Base-by-base conservation (phyloP, 2,329 filamentous ascomycete species). In the Colletotrichum costaricense region DNA sequence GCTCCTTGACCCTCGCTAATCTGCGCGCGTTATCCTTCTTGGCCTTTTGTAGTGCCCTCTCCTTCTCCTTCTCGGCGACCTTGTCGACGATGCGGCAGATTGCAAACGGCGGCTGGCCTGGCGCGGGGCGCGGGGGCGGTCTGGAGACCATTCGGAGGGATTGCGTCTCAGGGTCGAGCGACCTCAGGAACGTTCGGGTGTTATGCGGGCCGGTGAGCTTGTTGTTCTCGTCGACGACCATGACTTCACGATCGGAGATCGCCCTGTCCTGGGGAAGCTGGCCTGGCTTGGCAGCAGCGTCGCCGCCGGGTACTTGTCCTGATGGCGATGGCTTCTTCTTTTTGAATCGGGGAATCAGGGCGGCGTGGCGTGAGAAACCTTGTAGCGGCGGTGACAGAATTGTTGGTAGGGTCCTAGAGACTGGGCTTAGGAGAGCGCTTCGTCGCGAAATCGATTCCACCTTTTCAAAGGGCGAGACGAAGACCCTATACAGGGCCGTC, bases 61-160 rank as follows among this genome's bases (percentile, higher is more conserved):
- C 76, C 63, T 82, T 80, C 76, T 86, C 82, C 73, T 83, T 82
- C 67, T 88, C 83, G 1, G 85, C 88, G 58, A 82, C 81, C 77
- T 91, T 92, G 80, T 91, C 87, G 35, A 94, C 80, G 58, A 97
- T 85, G 77, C 91, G 92, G 87, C 94, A 97, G 42, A 95, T 87
- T 1, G 94, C 91, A 67, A 79, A 84, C 63, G 76, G 75, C 6
- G 74, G 73, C 33, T 66, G 68, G 14, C 65, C 22, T n/a, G 26
- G 19, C 9, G 24, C 59, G 30, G 84, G 78, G 60, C 79, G 79
- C 22, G 24, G 16, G 3, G 59, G 60, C 19, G 60, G n/a, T 5
- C 35, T 55, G 26, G 46, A 59, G 5, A 86, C 74, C 80, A 86
- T 84, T 67, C 85, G 84, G 42, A 88, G 82, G 49, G 83, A 83